These are phyloP conservation scores for Tetrapyrgos nigripes DNA, from an alignment of 1,284 basidiomycete species.

Conservation along the genomic window DNA sequence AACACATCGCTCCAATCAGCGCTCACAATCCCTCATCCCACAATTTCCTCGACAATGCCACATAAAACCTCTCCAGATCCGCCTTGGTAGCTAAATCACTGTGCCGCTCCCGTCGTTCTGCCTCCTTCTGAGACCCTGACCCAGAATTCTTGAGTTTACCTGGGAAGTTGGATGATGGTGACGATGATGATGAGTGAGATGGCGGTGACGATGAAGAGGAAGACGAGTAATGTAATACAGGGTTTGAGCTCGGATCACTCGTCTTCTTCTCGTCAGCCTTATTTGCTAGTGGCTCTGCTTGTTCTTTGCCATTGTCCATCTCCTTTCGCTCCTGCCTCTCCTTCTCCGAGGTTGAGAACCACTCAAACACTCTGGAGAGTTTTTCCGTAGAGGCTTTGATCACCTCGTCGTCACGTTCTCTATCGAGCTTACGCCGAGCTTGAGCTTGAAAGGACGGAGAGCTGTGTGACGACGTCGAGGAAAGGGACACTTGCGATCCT, in stretches of 20 bases:
- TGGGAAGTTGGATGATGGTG: neutral
- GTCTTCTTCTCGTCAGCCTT: slow-evolving; percentile 35
- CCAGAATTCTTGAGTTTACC: neutral
- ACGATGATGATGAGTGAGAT: neutral
- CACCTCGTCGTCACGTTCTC: slow-evolving; percentile 57
- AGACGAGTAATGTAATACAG: neutral
- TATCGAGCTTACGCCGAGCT: slow-evolving; percentile 30
- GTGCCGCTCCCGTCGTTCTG: slow-evolving; percentile 12
- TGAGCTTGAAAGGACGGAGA: too few relatives aligned
- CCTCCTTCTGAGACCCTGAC: slow-evolving; percentile 15
- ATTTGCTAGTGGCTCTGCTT: slow-evolving; percentile 9
- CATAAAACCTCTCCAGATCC: slow-evolving; percentile 79
- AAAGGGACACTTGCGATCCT: too few relatives aligned
- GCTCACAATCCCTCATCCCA: slow-evolving; percentile 83
- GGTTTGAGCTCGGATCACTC: slow-evolving; percentile 11
- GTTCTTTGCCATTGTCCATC: neutral
- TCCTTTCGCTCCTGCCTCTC: slow-evolving; percentile 13
- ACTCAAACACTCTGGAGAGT: slow-evolving; percentile 76
- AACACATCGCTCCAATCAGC: too few relatives aligned
- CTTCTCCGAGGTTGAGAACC: slow-evolving; percentile 51
- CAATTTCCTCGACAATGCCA: slow-evolving; percentile 77
- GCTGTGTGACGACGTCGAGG: too few relatives aligned
- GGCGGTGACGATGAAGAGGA: too few relatives aligned
- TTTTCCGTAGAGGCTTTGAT: slow-evolving; percentile 73
- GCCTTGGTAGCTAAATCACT: slow-evolving; percentile 63